Conservation (phyloP, 225 moss, liverwort and hornwort species). For the Marchantia paleacea region DNA sequence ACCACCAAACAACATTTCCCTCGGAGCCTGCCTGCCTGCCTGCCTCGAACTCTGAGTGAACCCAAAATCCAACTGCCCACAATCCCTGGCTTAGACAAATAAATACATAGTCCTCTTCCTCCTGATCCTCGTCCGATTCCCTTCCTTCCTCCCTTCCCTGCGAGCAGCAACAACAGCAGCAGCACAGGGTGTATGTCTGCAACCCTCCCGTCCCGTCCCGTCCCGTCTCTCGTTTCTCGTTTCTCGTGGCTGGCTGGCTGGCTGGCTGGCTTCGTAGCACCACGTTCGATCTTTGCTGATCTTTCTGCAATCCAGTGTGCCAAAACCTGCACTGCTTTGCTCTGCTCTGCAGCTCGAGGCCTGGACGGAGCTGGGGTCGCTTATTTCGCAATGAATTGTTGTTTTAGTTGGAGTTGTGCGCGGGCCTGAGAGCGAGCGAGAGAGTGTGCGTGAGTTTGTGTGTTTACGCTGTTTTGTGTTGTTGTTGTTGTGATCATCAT, state of each 20-base stretch:
- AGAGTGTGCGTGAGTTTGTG: no score
- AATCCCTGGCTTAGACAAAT: not conserved
- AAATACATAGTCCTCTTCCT: not conserved
- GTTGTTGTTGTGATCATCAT: no score
- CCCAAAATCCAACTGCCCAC: constrained; percentile 19
- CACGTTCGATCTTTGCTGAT: not conserved
- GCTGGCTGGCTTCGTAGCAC: not conserved
- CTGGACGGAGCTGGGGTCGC: not conserved
- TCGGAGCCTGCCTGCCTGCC: constrained; percentile 1
- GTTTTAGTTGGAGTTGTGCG: no score
- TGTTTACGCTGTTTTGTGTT: no score
- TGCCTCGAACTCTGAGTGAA: constrained; percentile 11
- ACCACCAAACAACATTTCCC: constrained; percentile 1
- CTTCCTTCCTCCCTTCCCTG: not conserved
- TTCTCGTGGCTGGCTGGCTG: not conserved
- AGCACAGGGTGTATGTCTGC: not conserved
- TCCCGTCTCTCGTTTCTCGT: not conserved
- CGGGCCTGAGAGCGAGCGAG: no score
- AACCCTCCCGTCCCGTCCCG: not conserved
- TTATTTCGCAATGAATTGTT: no score
- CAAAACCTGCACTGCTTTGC: not conserved
- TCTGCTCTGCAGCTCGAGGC: not conserved
- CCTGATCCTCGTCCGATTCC: not conserved
- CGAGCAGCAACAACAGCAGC: not conserved
- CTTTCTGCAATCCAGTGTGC: not conserved